Conservation (phyloP, 768 basidiomycete genomes). For the Trametes gibbosa region DNA sequence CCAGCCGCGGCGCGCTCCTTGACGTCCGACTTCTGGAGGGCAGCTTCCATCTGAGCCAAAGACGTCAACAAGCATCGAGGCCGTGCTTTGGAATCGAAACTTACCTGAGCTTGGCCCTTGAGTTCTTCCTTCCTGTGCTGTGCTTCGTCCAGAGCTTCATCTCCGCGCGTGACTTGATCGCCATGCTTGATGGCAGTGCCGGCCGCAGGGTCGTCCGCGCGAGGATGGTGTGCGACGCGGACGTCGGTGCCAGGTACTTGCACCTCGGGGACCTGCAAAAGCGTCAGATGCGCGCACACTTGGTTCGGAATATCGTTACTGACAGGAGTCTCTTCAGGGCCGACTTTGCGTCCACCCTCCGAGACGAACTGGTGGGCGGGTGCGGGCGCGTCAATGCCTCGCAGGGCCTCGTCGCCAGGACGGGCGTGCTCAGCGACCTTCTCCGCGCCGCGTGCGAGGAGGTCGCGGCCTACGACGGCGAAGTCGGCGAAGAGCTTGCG, state of each 20-base stretch:
- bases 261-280: slow-evolving; percentile 34
- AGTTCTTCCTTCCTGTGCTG: slow-evolving; percentile 18
- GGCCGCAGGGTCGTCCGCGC: slow-evolving; percentile 36
- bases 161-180: slow-evolving; percentile 32
- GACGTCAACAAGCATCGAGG: not conserved
- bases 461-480: slow-evolving; percentile 74
- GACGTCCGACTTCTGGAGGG: slow-evolving; percentile 22
- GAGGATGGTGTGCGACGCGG: slow-evolving; percentile 49
- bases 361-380: slow-evolving; percentile 65
- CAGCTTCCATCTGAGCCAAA: slow-evolving; percentile 16
- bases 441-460: slow-evolving; percentile 64
- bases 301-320: not conserved
- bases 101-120: slow-evolving; percentile 15
- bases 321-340: slow-evolving; percentile 46
- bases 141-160: slow-evolving; percentile 24
- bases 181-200: slow-evolving; percentile 35
- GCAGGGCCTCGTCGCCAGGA: slow-evolving; percentile 60
- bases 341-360: slow-evolving; percentile 39
- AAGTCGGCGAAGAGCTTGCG: slow-evolving; percentile 86
- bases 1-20: slow-evolving; percentile 27
- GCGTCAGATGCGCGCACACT: not conserved
- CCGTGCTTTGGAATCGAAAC: slow-evolving; percentile 1
- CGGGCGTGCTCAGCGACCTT: slow-evolving; percentile 69
- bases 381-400: slow-evolving; percentile 64
- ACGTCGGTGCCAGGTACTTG: slow-evolving; percentile 43